Percentiles rank a stretch among this genome's conserved stretches.
phyloP scores from a whole-genome alignment of 2,329 filamentous ascomycete species.

The Aplosporella prunicola region DNA sequence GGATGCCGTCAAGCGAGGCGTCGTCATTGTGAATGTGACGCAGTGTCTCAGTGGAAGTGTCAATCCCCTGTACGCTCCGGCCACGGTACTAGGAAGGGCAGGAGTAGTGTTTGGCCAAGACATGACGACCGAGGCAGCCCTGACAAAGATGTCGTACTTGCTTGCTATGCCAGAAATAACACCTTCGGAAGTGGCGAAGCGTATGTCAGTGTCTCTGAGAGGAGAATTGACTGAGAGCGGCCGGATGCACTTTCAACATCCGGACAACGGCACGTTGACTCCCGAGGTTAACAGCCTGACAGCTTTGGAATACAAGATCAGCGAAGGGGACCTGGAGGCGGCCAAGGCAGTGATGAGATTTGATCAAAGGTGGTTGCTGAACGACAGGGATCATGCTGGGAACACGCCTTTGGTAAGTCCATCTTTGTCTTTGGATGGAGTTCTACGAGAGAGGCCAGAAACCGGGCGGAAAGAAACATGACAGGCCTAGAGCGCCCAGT shows the following conservation, averaged over 20 bases:
- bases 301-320: constrained; percentile 70
- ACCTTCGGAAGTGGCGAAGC: constrained; percentile 54
- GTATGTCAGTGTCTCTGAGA: constrained; percentile 66
- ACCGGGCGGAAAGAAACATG: too few species aligned
- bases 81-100: constrained; percentile 62
- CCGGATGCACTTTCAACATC: constrained; percentile 67
- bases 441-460: background rate
- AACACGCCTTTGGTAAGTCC: constrained; percentile 52
- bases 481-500: background rate
- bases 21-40: constrained; percentile 83
- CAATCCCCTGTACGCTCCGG: constrained; percentile 33
- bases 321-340: constrained; percentile 56
- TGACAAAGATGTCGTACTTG: constrained; percentile 84
- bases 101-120: constrained; percentile 86
- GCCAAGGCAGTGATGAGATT: constrained; percentile 59
- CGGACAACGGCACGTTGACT: constrained; percentile 46
- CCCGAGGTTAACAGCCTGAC: constrained; percentile 58
- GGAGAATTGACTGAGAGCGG: constrained; percentile 77
- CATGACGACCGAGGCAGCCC: constrained; percentile 79
- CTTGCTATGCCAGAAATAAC: constrained; percentile 59
- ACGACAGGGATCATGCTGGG: constrained; percentile 69
- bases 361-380: constrained; percentile 59
- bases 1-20: constrained; percentile 66
- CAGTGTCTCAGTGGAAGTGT: constrained; percentile 57
- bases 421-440: constrained; percentile 2